These are phyloP conservation scores for Annulohypoxylon maeteangense DNA, from an alignment of 495 filamentous ascomycete genomes.

Conservation along the genomic window DNA sequence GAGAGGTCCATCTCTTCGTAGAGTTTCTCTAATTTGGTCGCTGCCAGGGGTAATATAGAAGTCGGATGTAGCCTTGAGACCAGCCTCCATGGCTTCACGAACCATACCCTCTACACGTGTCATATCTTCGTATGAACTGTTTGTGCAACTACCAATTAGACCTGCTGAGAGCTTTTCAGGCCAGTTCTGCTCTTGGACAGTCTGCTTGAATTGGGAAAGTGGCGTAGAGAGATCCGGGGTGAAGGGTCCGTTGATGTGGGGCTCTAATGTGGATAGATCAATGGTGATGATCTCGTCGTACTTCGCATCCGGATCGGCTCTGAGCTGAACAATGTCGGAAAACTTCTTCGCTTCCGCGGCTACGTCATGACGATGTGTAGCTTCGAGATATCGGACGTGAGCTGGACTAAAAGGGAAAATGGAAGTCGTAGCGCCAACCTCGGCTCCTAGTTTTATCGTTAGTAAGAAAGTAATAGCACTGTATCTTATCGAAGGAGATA, in stretches of 20 bases:
- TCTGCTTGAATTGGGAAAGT: conserved; percentile 84
- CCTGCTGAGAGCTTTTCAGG: conserved; percentile 89
- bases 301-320: conserved; percentile 79
- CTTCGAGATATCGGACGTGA: conserved; percentile 75
- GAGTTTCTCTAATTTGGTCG: conserved; percentile 94
- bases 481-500: background rate
- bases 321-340: conserved; percentile 53
- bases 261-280: conserved; percentile 88
- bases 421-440: conserved; percentile 96
- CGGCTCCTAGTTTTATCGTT: conserved; percentile 57
- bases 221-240: conserved; percentile 95
- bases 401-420: conserved; percentile 74
- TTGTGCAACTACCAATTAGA: conserved; percentile 97
- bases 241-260: conserved; percentile 97
- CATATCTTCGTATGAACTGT: conserved; percentile 99
- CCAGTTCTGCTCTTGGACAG: conserved; percentile 86
- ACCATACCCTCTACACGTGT: conserved; percentile 90
- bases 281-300: conserved; percentile 96
- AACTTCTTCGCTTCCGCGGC: conserved; percentile 69
- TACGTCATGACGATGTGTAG: conserved; percentile 82
- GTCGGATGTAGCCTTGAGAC: conserved; percentile 84
- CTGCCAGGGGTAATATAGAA: conserved; percentile 97
- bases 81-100: conserved; percentile 86
- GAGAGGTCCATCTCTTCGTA: conserved; percentile 86
- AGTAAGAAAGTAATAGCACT: background rate